Conservation (phyloP, 1,284 basidiomycete species). For the Waitea zeae region DNA sequence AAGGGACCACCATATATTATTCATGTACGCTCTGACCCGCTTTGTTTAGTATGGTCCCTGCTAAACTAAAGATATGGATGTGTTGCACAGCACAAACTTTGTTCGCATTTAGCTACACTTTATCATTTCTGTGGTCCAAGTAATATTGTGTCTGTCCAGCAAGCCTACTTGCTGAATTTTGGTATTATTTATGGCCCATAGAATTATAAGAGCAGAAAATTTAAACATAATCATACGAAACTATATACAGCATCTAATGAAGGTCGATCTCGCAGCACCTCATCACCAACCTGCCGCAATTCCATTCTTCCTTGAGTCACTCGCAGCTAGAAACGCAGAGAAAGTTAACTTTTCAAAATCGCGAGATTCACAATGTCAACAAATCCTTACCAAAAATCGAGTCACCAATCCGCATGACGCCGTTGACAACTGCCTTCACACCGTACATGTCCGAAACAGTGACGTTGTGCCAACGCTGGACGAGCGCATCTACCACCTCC, state of each 20-base stretch:
- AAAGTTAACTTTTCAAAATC: not conserved
- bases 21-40: not conserved
- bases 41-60: conserved; percentile 1
- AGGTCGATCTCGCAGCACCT: too few species aligned
- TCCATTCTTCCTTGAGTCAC: conserved; percentile 74
- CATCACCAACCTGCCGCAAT: conserved; percentile 72
- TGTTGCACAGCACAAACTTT: too few species aligned
- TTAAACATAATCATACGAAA: too few species aligned
- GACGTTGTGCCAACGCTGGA: conserved; percentile 54
- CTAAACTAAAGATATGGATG: too few species aligned
- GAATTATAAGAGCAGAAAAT: too few species aligned
- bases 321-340: conserved; percentile 40
- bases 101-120: too few species aligned
- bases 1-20: not conserved
- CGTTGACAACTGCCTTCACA: conserved; percentile 57
- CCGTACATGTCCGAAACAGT: conserved; percentile 39
- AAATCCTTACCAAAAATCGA: conserved; percentile 36
- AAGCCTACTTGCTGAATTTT: too few species aligned
- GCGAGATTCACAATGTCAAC: not conserved
- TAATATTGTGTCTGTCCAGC: too few species aligned
- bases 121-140: too few species aligned
- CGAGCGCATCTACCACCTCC: conserved; percentile 28
- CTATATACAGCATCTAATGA: too few species aligned
- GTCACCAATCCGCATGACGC: conserved; percentile 35
- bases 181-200: too few species aligned